Percentiles rank a stretch among this genome's conserved stretches.
Evolutionary conservation across 1,284 basidiomycete genomes (phyloP).

Genomic region (Ceratobasidium sp.): DNA sequence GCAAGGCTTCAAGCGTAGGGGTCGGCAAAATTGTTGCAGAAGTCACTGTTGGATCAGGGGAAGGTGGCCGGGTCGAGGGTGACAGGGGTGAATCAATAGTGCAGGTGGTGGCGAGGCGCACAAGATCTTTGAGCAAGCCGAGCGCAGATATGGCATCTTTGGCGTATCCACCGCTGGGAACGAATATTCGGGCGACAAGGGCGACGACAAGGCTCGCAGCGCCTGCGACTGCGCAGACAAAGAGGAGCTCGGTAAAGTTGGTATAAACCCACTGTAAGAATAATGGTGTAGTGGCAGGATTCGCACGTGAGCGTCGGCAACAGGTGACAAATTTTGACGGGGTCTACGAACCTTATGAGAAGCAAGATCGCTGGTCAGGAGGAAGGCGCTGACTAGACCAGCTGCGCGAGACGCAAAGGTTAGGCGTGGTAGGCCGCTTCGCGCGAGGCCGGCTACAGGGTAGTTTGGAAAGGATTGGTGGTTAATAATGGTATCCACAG

Average conservation of each 20-base stretch:
- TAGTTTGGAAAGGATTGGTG: neutral
- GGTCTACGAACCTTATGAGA: constrained; percentile 53
- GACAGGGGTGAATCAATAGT: constrained; percentile 23
- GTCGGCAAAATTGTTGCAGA: neutral
- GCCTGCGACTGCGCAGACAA: constrained; percentile 35
- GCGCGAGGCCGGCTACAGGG: constrained; percentile 58
- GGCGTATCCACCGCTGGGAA: constrained; percentile 37
- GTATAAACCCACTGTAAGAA: constrained; percentile 37
- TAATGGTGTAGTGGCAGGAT: constrained; percentile 4
- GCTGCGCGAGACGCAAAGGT: constrained; percentile 62
- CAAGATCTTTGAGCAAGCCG: constrained; percentile 38
- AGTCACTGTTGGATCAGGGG: constrained; percentile 26
- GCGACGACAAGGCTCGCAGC: constrained; percentile 28
- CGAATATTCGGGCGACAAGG: constrained; percentile 24
- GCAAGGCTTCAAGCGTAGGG: constrained; percentile 49
- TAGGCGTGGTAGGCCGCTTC: constrained; percentile 62
- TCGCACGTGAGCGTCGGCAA: neutral
- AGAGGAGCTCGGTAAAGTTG: constrained; percentile 33
- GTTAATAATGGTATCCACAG: neutral
- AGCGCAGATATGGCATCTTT: constrained; percentile 32
- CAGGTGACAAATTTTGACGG: neutral
- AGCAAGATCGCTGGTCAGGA: constrained; percentile 59
- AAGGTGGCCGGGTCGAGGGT: constrained; percentile 9
- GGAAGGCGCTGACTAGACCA: constrained; percentile 62
- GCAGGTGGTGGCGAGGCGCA: constrained; percentile 28